Evolutionary conservation across 331 rosid genomes (phyloP), one percentile per base, ranked within the genome.

Genomic region (Ulmus americana): DNA sequence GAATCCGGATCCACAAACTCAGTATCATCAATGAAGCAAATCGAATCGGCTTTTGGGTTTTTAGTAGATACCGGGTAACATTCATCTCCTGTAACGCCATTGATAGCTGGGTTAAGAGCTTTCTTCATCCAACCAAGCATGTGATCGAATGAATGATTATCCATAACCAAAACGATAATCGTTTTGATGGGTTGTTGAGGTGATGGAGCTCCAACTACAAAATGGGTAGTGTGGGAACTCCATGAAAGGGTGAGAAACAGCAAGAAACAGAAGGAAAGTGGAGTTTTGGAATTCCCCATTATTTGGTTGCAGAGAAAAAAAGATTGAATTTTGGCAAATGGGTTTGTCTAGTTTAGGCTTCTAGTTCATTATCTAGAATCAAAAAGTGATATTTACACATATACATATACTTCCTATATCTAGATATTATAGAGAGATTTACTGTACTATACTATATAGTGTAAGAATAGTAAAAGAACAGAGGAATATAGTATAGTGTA

Each of bases 1-100:
- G 97, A 97, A 90, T 94, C 97, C 80, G 99, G 99, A 82, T 94
- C 99, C 81, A 94, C 97, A 41, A 85, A 94, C 74, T 87, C 89
- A 0, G 98, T 95, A 60, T 86, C 97, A 59, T 89, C 97, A 0
- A 78, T 80, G 90, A 89, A 89, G 70, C 98, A 94, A 18, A 94
- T 78, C 28, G 95, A 67, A 55, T 73, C 61, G 7, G 75, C 60
- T 55, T 44, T 76, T 13, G 77, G 67, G 20, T 39, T 63, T 6
- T 81, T 81, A 8, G 98, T 83, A 12, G 95, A 79, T 52, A 90
- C 75, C 0, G 97, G 95, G 58, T 90, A 87, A 81, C 98, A 94
- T 78, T 94, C 98, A 8, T 78, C 76, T 16, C 98, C 98, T 0
- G 90, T 87, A 39, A 94, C 98, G 10, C 97, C 98, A 59, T 94